Conservation (phyloP, 257 asterid genomes). For the Nicotiana obtusifolia region DNA sequence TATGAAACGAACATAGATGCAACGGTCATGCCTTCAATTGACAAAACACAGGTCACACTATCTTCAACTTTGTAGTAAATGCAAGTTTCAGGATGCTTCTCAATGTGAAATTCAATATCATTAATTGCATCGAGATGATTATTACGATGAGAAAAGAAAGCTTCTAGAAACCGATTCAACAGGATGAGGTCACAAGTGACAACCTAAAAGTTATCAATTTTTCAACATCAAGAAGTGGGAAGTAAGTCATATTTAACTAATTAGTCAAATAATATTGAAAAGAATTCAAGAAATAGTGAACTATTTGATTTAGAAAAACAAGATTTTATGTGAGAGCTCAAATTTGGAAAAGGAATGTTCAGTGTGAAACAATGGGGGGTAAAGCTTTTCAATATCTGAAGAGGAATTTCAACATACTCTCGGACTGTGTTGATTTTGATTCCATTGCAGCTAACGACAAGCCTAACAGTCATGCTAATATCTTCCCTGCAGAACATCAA, state of each 20-base stretch:
- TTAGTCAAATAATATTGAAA: neutral
- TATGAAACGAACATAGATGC: neutral
- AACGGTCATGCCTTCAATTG: neutral
- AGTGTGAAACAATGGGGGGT: neutral
- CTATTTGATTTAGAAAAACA: neutral
- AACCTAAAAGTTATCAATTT: neutral
- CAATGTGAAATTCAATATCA: neutral
- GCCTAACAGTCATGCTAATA: slow-evolving; percentile 91
- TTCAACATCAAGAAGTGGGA: neutral
- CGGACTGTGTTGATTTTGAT: slow-evolving; percentile 75
- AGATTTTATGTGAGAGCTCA: neutral
- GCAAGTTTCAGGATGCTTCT: neutral
- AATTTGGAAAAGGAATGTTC: neutral
- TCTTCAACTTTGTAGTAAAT: neutral
- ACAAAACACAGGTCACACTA: too few relatives aligned
- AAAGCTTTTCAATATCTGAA: slow-evolving; percentile 4
- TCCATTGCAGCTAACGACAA: slow-evolving; percentile 90
- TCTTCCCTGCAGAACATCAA: slow-evolving; percentile 70
- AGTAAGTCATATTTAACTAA: neutral
- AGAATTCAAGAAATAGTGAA: neutral
- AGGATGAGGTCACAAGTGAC: neutral
- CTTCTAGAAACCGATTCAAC: neutral
- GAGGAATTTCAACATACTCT: slow-evolving; percentile 55
- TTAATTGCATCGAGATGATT: neutral
- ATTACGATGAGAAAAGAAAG: neutral